These are phyloP conservation scores for Termitomyces sp. DNA, from an alignment of 768 basidiomycete species.

Conservation along the genomic window DNA sequence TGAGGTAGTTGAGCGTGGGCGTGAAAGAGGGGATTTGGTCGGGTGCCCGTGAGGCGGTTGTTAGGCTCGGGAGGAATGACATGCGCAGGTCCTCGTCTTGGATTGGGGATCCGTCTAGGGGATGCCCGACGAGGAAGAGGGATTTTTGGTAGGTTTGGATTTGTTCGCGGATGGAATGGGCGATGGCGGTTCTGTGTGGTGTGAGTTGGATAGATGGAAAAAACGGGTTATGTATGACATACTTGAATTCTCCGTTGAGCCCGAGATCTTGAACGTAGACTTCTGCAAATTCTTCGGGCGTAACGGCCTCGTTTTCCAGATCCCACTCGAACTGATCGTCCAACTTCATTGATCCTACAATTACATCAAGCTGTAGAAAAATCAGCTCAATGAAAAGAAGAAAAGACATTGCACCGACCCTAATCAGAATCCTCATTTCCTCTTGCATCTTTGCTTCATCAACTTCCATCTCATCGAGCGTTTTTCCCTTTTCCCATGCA, in stretches of 20 bases:
- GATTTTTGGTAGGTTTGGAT: conserved; percentile 89
- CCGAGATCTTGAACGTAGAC: conserved; percentile 85
- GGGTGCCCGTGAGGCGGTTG: conserved; percentile 62
- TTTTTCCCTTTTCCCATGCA: conserved; percentile 24
- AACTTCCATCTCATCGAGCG: conserved; percentile 57
- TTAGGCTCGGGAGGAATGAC: conserved; percentile 82
- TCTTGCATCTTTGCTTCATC: conserved; percentile 66
- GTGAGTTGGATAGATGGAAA: background rate
- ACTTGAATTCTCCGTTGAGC: conserved; percentile 90
- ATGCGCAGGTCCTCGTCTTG: conserved; percentile 89
- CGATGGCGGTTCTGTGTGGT: conserved; percentile 74
- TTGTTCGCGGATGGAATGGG: conserved; percentile 95
- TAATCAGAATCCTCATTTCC: conserved; percentile 89
- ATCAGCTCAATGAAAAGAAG: background rate
- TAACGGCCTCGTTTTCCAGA: conserved; percentile 68
- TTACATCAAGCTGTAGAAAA: conserved; percentile 77
- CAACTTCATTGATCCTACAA: conserved; percentile 87
- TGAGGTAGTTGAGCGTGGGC: conserved; percentile 85
- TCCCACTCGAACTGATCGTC: conserved; percentile 99
- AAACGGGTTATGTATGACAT: conserved; percentile 24
- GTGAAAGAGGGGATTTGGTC: conserved; percentile 80
- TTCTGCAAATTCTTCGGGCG: conserved; percentile 91
- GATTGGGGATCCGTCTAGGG: conserved; percentile 69
- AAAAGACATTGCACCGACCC: conserved; percentile 44
- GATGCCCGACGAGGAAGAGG: conserved; percentile 86